These are phyloP conservation scores for Starmerella tilneyi DNA, from an alignment of 805 yeast species.

Conservation along the genomic window DNA sequence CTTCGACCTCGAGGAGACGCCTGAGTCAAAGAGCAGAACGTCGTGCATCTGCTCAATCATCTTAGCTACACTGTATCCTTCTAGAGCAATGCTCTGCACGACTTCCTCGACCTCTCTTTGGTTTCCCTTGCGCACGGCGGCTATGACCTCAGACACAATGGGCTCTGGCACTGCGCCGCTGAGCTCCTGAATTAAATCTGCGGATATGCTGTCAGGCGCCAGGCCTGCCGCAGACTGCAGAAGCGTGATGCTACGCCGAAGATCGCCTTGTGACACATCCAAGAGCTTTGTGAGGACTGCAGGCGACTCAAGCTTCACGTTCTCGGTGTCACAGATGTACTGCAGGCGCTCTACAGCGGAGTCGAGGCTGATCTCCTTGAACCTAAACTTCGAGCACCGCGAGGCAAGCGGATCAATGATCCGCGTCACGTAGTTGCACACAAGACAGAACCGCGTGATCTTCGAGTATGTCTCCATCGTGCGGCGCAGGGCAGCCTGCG, in stretches of 20 bases:
- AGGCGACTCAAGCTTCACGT: slow-evolving; percentile 32
- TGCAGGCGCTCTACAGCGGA: slow-evolving; percentile 62
- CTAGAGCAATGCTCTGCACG: slow-evolving; percentile 45
- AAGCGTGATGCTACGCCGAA: slow-evolving; percentile 83
- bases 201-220: slow-evolving; percentile 35
- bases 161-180: slow-evolving; percentile 62
- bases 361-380: slow-evolving; percentile 60
- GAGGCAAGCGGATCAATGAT: slow-evolving; percentile 95
- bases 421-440: slow-evolving; percentile 92
- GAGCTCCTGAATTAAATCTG: slow-evolving; percentile 48
- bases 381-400: slow-evolving; percentile 90
- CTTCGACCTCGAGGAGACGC: slow-evolving; percentile 44
- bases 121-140: slow-evolving; percentile 30
- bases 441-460: slow-evolving; percentile 84
- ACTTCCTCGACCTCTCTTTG: slow-evolving; percentile 27
- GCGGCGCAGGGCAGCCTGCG: slow-evolving; percentile 84
- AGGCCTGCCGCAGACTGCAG: slow-evolving; percentile 58
- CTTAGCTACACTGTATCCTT: slow-evolving; percentile 75
- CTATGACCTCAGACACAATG: slow-evolving; percentile 37
- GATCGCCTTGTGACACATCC: slow-evolving; percentile 74
- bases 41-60: slow-evolving; percentile 65
- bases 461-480: slow-evolving; percentile 58
- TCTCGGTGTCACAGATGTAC: slow-evolving; percentile 48
- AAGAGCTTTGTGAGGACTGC: slow-evolving; percentile 57
- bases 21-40: slow-evolving; percentile 46